Evolutionary conservation across 129 eudicot species (phyloP), one percentile per base, ranked within the genome.

Genomic region (Pulicaria dysenterica): DNA sequence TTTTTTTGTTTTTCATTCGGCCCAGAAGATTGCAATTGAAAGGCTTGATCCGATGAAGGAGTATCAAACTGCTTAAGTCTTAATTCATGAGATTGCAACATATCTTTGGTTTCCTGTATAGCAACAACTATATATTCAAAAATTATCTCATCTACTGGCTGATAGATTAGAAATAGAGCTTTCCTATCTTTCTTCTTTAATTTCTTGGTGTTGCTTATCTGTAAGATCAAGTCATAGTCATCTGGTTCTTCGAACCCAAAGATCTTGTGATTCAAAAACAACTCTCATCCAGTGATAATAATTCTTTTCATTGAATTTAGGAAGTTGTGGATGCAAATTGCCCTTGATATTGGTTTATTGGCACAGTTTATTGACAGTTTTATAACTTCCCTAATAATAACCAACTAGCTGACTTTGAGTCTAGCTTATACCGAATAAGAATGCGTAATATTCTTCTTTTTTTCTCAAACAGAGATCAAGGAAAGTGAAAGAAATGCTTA

Each of bases 201-300:
- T 6, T 0, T n/a, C 17, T 4, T 7, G 7, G 3, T n/a, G n/a
- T n/a, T n/a, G n/a, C n/a, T n/a, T n/a, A n/a, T n/a, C n/a, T n/a
- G n/a, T n/a, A n/a, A n/a, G n/a, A n/a, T n/a, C n/a, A n/a, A n/a
- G n/a, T n/a, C n/a, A n/a, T n/a, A n/a, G n/a, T n/a, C n/a, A n/a
- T n/a, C n/a, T 12, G 15, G 15, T 66, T 46, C 65, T 15, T 17
- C 19, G 2, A 8, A 12, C 8, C 47, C 74, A 9, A 51, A 54
- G n/a, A n/a, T 42, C 15, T 58, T 4, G 55, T 6, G 80, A 76
- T 65, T 76, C 65, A 7, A 34, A 64, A 11, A 44, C 31, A 13
- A 76, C 53, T 31, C 31, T 45, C 58, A 75, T 64, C 8, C 44
- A 64, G 11, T 64, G 58, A 40, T 75, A 58, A 46, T 11, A 74